Evolutionary conservation across 257 asterid species (phyloP), one percentile per base, ranked within the genome.

Genomic region (Eucommia ulmoides): DNA sequence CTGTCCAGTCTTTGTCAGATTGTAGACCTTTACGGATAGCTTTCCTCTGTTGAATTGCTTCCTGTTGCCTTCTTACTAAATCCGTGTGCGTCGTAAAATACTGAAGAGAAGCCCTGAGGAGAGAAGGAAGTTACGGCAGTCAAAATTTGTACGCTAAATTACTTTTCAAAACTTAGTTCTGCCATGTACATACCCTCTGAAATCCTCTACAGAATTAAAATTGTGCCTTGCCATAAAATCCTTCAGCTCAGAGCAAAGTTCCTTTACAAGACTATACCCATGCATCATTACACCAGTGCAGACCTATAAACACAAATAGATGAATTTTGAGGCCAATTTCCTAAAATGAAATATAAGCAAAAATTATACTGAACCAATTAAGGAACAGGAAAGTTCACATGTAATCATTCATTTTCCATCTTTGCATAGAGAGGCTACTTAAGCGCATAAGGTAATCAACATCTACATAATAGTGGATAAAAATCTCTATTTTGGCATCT

Each of bases 241-340:
- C 58, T 74, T 72, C 60, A 88, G 82, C 76, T 88, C 95, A 7
- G 95, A 58, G 79, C 89, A 81, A 44, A 88, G 91, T 35, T 73
- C 66, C 62, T 77, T 83, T 8, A 83, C 97, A 17, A 84, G 72
- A n/a, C 92, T 84, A 51, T 88, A 83, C 25, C 94, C 97, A 19
- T 83, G 94, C 94, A 87, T 78, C 97, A 87, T 87, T 23, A 87
- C 97, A 49, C 95, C 95, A 0, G 97, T 84, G 74, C 97, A 88
- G 24, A 88, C 93, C 97, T 79, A 45, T 22, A 61, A 58, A 22
- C 15, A 21, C 5, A 16, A 0, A 2, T 42, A 9, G 0, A 2
- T 3, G 15, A 16, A 42, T 18, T 8, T 42, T 42, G 15, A 1
- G 48, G n/a, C n/a, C n/a, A n/a, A n/a, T n/a, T n/a, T n/a, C n/a